phyloP scores from a whole-genome alignment of 1,139 yeast genomes.

The Saccharomycopsis phalli region DNA sequence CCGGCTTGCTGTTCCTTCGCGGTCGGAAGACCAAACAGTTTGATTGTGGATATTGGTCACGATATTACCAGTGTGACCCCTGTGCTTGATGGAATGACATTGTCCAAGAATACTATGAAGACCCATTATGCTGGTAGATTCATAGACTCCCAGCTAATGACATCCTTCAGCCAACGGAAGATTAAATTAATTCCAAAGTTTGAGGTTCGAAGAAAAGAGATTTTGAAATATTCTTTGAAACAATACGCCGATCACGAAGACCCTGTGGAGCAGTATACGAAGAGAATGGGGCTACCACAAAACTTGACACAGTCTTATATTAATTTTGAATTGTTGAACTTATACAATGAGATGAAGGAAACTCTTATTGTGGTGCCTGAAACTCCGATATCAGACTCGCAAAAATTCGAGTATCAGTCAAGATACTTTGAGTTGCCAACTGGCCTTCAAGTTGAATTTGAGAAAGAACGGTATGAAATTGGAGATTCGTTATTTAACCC shows the following conservation, averaged over 20 bases:
- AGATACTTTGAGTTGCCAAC: constrained; percentile 79
- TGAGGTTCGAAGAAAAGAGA: constrained; percentile 21
- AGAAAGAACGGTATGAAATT: constrained; percentile 53
- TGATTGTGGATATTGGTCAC: constrained; percentile 90
- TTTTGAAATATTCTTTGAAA: constrained; percentile 8
- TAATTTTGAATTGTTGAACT: constrained; percentile 25
- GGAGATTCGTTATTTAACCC: constrained; percentile 76
- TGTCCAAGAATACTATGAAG: constrained; percentile 61
- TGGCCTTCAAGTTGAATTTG: constrained; percentile 44
- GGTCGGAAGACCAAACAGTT: constrained; percentile 86
- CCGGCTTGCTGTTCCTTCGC: constrained; percentile 92
- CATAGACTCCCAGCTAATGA: constrained; percentile 25
- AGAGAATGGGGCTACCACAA: constrained; percentile 1
- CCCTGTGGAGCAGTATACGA: not conserved
- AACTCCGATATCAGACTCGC: constrained; percentile 20
- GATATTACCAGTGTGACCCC: constrained; percentile 81
- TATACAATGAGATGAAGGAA: constrained; percentile 58
- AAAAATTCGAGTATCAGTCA: constrained; percentile 24
- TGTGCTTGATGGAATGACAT: constrained; percentile 84
- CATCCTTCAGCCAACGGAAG: constrained; percentile 15
- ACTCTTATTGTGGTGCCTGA: constrained; percentile 40
- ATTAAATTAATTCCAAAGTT: constrained; percentile 25
- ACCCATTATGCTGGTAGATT: constrained; percentile 61
- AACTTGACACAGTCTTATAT: constrained; percentile 35
- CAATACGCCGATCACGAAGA: constrained; percentile 19